These are phyloP conservation scores for Mycena floridula DNA, from an alignment of 768 basidiomycete species.

Conservation along the genomic window DNA sequence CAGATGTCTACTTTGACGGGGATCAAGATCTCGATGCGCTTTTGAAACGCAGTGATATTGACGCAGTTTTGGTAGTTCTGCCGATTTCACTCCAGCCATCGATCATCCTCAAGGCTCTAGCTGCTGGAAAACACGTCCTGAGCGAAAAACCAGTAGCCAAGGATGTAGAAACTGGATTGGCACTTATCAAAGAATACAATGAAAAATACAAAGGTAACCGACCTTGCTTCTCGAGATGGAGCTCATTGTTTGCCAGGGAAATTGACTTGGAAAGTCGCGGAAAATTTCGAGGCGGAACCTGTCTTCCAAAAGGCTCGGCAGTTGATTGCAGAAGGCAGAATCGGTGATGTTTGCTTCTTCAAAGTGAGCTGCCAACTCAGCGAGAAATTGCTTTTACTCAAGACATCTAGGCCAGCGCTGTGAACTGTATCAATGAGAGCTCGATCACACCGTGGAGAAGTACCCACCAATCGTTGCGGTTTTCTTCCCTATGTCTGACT, in stretches of 20 bases:
- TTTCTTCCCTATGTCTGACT: too few species aligned
- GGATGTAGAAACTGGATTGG: slow-evolving; percentile 56
- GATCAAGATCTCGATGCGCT: slow-evolving; percentile 53
- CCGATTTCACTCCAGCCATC: slow-evolving; percentile 73
- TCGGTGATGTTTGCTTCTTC: slow-evolving; percentile 71
- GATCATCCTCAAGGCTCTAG: slow-evolving; percentile 55
- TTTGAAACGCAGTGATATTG: slow-evolving; percentile 61
- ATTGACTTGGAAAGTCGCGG: slow-evolving; percentile 75
- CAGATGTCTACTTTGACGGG: slow-evolving; percentile 53
- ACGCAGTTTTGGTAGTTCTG: slow-evolving; percentile 67
- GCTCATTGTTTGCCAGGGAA: too few species aligned
- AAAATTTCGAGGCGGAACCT: slow-evolving; percentile 71
- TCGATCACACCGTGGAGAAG: too few species aligned
- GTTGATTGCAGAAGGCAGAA: slow-evolving; percentile 49
- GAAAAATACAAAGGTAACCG: slow-evolving; percentile 55
- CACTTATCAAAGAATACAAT: slow-evolving; percentile 64
- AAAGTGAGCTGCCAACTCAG: too few species aligned
- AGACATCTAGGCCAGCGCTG: too few species aligned
- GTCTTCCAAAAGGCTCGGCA: slow-evolving; percentile 42
- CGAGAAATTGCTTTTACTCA: too few species aligned
- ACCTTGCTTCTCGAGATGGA: too few species aligned
- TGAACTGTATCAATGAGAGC: too few species aligned
- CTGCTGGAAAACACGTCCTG: slow-evolving; percentile 81
- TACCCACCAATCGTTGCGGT: too few species aligned
- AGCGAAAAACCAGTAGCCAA: slow-evolving; percentile 85